Evolutionary conservation across 1,284 basidiomycete genomes (phyloP), one percentile per base, ranked within the genome.

Genomic region (Cerioporus squamosus): DNA sequence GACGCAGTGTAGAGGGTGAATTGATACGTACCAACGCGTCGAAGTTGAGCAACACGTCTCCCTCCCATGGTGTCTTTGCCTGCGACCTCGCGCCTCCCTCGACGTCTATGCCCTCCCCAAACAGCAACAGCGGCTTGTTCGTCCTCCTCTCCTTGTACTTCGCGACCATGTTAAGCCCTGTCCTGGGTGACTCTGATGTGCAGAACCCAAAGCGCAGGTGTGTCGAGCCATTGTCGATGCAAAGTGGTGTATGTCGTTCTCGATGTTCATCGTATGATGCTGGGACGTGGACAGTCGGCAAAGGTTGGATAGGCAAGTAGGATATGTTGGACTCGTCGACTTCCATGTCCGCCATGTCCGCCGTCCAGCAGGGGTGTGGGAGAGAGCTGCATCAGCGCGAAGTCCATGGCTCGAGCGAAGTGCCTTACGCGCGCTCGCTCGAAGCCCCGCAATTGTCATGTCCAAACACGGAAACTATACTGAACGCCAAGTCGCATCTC

Each of bases 181-280:
- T 74, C 22, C 76, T 84, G 29, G 84, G 94, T 31, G 72, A 77
- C 70, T 75, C 42, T 23, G 77, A 79, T 2, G 79, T 82, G 7
- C 81, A 79, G 74, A 94, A 99, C n/a, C 96, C 97, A 68, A 94
- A 98, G 44, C 95, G 87, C 56, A 98, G 79, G 56, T 82, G 87
- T 38, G 89, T 92, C 5, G 94, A 88, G 57, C 96, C 97, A 73
- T 97, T 96, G 81, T 98, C 96, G 66, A 98, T 95, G 68, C 97
- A 84, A 63, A 98, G 86, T 0, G 93, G 89, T 0, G 81, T 84
- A 29, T 72, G 68, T 23, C 75, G 73, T 14, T 68, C 74, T 33
- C 82, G 81, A 67, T 71, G 66, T 36, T 64, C 63, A 47, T 72
- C 71, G 58, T 74, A 74, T 0, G 70, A 69, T 6, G 69, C 67